Conservation (phyloP, 1,284 basidiomycete genomes). For the Trametes polyzona region DNA sequence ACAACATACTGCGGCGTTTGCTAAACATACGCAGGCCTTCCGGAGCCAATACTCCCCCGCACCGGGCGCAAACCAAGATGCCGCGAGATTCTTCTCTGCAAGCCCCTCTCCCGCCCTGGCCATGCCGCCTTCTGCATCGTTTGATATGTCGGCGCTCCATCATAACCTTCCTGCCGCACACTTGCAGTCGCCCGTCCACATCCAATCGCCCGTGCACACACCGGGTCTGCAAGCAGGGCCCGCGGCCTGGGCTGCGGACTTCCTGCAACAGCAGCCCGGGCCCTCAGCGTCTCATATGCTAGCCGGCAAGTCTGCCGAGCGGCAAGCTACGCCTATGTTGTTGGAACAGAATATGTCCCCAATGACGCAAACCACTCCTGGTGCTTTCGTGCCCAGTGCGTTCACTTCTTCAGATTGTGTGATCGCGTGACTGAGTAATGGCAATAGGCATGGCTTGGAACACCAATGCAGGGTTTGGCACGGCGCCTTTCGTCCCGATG, state of each 20-base stretch:
- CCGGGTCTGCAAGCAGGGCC: constrained; percentile 22
- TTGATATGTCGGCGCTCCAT: constrained; percentile 62
- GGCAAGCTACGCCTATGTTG: constrained; percentile 7
- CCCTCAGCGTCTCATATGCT: constrained; percentile 7
- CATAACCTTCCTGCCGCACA: constrained; percentile 50
- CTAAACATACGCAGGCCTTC: constrained; percentile 51
- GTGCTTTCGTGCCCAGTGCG: constrained; percentile 14
- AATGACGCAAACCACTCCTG: constrained; percentile 4
- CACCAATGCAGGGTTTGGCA: constrained; percentile 2
- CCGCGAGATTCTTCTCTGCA: constrained; percentile 66
- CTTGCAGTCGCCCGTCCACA: constrained; percentile 34
- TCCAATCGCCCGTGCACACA: constrained; percentile 31
- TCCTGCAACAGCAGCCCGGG: constrained; percentile 44
- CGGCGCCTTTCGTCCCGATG: constrained; percentile 17
- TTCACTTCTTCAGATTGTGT: neutral
- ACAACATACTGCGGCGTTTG: neutral
- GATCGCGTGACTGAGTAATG: neutral
- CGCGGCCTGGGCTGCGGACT: constrained; percentile 66
- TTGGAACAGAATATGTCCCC: constrained; percentile 16
- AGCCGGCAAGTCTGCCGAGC: constrained; percentile 1
- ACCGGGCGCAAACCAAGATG: constrained; percentile 61
- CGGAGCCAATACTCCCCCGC: constrained; percentile 53
- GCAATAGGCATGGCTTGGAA: constrained; percentile 17
- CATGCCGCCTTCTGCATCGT: constrained; percentile 44
- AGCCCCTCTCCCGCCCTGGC: constrained; percentile 37